Conservation (phyloP, 495 filamentous ascomycete genomes). For the Clavariopsis aquatica region DNA sequence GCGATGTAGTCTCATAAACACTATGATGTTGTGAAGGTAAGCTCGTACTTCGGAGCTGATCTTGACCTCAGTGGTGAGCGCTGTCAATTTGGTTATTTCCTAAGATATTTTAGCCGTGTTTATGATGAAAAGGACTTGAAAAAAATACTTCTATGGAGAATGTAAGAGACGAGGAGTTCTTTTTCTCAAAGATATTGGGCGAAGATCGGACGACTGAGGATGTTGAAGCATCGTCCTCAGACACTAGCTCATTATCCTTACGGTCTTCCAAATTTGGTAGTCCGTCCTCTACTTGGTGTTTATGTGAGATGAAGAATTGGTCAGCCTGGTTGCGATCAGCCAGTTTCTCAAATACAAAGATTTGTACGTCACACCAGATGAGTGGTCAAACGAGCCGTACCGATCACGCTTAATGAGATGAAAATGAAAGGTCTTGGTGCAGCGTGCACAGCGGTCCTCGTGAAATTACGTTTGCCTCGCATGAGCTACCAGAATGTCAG, state of each 20-base stretch:
- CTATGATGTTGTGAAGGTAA: constrained; percentile 81
- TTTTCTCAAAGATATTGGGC: neutral
- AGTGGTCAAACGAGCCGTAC: constrained; percentile 30
- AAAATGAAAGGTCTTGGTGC: constrained; percentile 82
- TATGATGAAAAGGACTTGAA: neutral
- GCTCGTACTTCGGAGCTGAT: constrained; percentile 67
- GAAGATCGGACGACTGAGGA: constrained; percentile 32
- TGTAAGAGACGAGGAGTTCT: constrained; percentile 7
- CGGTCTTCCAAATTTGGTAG: constrained; percentile 69
- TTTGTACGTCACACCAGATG: constrained; percentile 38
- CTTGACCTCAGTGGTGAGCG: constrained; percentile 47
- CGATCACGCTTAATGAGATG: constrained; percentile 62
- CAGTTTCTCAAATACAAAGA: constrained; percentile 19
- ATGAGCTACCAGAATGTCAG: constrained; percentile 59
- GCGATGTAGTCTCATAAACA: constrained; percentile 83
- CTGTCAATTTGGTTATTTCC: constrained; percentile 50
- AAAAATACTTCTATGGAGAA: constrained; percentile 35
- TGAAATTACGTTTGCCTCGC: constrained; percentile 74
- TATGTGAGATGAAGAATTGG: constrained; percentile 84
- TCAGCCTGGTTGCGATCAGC: constrained; percentile 60
- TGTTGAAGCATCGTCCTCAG: constrained; percentile 38
- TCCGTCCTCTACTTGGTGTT: constrained; percentile 71
- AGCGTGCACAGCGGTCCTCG: constrained; percentile 66
- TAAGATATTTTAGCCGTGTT: constrained; percentile 29
- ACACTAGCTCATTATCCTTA: constrained; percentile 41